Evolutionary conservation across 441 rosid genomes (phyloP).

Genomic region (Croton laevigatus): DNA sequence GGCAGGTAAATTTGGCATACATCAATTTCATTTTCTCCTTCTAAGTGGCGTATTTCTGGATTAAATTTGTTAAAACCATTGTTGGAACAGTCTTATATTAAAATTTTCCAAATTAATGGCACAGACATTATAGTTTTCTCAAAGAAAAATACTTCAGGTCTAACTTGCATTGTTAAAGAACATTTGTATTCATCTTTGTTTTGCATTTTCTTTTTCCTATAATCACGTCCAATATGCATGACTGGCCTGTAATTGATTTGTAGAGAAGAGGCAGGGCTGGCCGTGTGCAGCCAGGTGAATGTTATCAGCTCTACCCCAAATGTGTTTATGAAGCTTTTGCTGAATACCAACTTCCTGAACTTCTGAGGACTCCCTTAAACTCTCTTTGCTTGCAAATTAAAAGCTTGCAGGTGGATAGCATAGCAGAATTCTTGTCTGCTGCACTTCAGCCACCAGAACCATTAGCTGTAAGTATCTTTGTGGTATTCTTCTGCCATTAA

Average conservation of each 20-base stretch:
- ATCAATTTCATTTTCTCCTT: slow-evolving; percentile 1
- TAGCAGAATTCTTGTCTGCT: slow-evolving; percentile 92
- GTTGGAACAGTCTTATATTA: no score
- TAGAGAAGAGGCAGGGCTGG: slow-evolving; percentile 99
- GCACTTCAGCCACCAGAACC: slow-evolving; percentile 95
- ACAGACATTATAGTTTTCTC: not conserved
- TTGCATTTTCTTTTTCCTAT: slow-evolving; percentile 7
- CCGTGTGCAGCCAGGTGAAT: slow-evolving; percentile 92
- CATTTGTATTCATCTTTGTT: slow-evolving; percentile 2
- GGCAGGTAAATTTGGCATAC: slow-evolving; percentile 55
- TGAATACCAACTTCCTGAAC: slow-evolving; percentile 98
- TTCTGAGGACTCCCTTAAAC: slow-evolving; percentile 95
- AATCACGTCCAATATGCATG: slow-evolving; percentile 15
- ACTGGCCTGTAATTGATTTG: slow-evolving; percentile 23
- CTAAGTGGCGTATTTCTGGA: not conserved
- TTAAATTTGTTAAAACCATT: no score
- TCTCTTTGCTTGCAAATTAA: slow-evolving; percentile 99
- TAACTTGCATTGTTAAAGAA: slow-evolving; percentile 13
- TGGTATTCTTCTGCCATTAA: not conserved
- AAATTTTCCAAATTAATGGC: not conserved
- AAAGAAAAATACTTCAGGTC: not conserved
- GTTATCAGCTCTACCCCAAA: slow-evolving; percentile 90
- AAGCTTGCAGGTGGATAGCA: slow-evolving; percentile 85
- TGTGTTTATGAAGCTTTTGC: slow-evolving; percentile 94
- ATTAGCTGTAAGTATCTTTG: slow-evolving; percentile 68